Evolutionary conservation across 305 asterid genomes (phyloP).

Genomic region (Caryopteris hybrid): DNA sequence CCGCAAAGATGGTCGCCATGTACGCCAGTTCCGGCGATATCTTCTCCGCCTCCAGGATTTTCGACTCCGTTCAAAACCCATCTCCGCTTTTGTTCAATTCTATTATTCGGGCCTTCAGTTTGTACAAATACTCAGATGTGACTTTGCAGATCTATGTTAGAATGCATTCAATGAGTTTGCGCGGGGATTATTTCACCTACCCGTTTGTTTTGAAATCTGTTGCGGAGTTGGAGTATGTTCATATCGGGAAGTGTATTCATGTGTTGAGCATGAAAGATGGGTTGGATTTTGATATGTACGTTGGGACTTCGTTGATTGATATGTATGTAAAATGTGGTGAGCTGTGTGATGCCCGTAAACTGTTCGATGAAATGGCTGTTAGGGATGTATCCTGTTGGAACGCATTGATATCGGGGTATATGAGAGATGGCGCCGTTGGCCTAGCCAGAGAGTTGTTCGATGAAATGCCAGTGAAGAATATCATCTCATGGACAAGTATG

Average conservation of each 20-base stretch:
- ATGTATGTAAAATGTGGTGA: slow-evolving; percentile 76
- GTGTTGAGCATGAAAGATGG: slow-evolving; percentile 58
- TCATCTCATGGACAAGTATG: slow-evolving; percentile 86
- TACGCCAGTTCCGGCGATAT: slow-evolving; percentile 83
- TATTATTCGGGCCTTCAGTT: slow-evolving; percentile 56
- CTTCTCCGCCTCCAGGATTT: slow-evolving; percentile 44
- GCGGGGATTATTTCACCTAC: slow-evolving; percentile 67
- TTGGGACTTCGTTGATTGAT: slow-evolving; percentile 65
- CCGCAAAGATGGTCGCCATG: slow-evolving; percentile 86
- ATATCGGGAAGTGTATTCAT: slow-evolving; percentile 49
- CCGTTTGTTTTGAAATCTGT: slow-evolving; percentile 77
- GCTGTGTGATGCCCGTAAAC: slow-evolving; percentile 37
- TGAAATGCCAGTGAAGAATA: slow-evolving; percentile 46
- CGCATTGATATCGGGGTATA: slow-evolving; percentile 61
- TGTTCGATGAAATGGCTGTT: slow-evolving; percentile 64
- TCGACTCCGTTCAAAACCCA: slow-evolving; percentile 29
- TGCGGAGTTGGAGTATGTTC: slow-evolving; percentile 30
- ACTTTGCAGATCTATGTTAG: slow-evolving; percentile 26
- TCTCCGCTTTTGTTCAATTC: slow-evolving; percentile 60
- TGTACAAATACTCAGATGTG: slow-evolving; percentile 34
- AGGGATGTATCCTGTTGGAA: slow-evolving; percentile 70
- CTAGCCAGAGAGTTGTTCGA: slow-evolving; percentile 50
- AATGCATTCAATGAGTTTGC: slow-evolving; percentile 46
- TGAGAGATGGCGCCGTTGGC: slow-evolving; percentile 50
- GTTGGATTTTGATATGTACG: slow-evolving; percentile 46